Evolutionary conservation across 192 early-diverging fungal species (phyloP), one percentile per base, ranked within the genome.

Genomic region (Kickxella alabastrina): DNA sequence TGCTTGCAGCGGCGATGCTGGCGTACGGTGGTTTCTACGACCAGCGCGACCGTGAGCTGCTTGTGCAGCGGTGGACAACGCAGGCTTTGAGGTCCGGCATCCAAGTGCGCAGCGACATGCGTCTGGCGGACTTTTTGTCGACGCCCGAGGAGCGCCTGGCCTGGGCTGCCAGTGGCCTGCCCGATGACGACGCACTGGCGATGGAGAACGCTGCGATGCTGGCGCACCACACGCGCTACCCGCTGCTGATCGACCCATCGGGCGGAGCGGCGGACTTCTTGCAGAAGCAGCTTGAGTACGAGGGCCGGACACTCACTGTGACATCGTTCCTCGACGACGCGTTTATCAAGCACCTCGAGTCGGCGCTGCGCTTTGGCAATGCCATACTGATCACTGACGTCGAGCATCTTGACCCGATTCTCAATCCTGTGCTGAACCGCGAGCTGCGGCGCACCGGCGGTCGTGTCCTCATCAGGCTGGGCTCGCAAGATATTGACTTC

Each of bases 141-240:
- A 87, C 84, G 14, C 89, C 95, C 1, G 95, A 97, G 47, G 89
- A 96, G 63, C 86, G 93, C 17, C 68, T 93, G 9, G 81, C 81
- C 19, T 99, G 97, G 97, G 88, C 88, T 46, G 82, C 79, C 31
- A 84, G 89, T 37, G 69, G 82, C 4, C 78, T 98, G 25, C 89
- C 94, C 9, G 81, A 89, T 4, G 95, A 97, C 71, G 87, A 90
- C 34, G 46, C 52, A 23, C 82, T 97, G 44, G 97, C 92, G 60
- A 90, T 87, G 46, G 96, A 99, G 79, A 99, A 99, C 65, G 97
- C 97, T 6, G 89, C 98, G 41, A 98, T 98, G 86, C 76, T 99
- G 32, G 83, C 90, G 52, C 84, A 89, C 12, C 92, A 87, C 79
- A 95, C 95, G 63, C 82, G 97, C 51, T 99, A 96, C 66, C 95